A percentile compares a stretch with the other conserved stretches of the same genome.
Evolutionary conservation across 2,329 filamentous ascomycete genomes (phyloP).

Genomic region (Elsinoe arachidis): DNA sequence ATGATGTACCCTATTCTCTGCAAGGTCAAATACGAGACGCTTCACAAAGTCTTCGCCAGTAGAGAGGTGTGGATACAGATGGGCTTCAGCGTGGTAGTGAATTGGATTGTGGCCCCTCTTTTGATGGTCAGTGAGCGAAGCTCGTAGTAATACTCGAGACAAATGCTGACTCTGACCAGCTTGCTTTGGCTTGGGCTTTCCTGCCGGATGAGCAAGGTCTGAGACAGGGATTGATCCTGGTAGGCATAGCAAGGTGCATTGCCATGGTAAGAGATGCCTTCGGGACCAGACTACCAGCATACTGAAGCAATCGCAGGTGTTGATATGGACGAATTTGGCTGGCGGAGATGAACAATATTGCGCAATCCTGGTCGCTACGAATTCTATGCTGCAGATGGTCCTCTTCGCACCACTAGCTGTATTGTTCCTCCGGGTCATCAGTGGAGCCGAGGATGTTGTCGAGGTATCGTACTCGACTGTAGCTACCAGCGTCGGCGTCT

Average conservation of each 20-base stretch:
- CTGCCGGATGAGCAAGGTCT: slow-evolving; percentile 41
- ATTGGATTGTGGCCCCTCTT: slow-evolving; percentile 76
- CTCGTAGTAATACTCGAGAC: not conserved
- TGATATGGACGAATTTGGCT: slow-evolving; percentile 72
- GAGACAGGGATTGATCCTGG: slow-evolving; percentile 62
- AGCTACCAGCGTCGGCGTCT: slow-evolving; percentile 73
- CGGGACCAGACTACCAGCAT: not conserved
- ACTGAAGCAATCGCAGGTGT: slow-evolving; percentile 32
- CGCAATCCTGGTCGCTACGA: slow-evolving; percentile 48
- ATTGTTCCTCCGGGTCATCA: slow-evolving; percentile 57
- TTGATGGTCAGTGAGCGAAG: slow-evolving; percentile 54
- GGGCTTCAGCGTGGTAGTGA: slow-evolving; percentile 64
- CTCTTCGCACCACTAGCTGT: slow-evolving; percentile 40
- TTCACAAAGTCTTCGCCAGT: slow-evolving; percentile 57
- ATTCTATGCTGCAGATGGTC: slow-evolving; percentile 41
- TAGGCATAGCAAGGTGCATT: slow-evolving; percentile 77
- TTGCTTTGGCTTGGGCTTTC: slow-evolving; percentile 55
- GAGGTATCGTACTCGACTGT: slow-evolving; percentile 55
- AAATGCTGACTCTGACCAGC: not conserved
- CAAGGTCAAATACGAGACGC: slow-evolving; percentile 70
- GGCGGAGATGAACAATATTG: slow-evolving; percentile 75
- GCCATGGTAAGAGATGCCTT: slow-evolving; percentile 57
- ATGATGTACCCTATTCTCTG: slow-evolving; percentile 96
- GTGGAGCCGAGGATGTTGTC: slow-evolving; percentile 31
- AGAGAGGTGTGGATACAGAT: slow-evolving; percentile 68